Evolutionary conservation across 495 filamentous ascomycete genomes (phyloP).

Genomic region (Penicillium pancosmium): DNA sequence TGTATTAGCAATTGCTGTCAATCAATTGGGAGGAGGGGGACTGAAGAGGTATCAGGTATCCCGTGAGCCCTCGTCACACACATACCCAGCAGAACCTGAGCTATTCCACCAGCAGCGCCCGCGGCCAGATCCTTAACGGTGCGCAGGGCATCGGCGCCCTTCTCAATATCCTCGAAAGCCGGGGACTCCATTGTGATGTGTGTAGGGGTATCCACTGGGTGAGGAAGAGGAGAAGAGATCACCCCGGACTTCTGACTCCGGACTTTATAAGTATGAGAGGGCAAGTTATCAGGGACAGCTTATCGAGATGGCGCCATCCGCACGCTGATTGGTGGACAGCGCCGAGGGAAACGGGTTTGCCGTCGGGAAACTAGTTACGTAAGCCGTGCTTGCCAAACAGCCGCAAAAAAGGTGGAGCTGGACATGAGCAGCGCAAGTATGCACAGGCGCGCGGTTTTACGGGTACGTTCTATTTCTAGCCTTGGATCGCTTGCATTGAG

Average conservation of each 20-base stretch:
- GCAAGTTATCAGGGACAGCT: slow-evolving; percentile 28
- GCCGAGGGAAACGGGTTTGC: slow-evolving; percentile 38
- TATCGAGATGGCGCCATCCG: slow-evolving; percentile 31
- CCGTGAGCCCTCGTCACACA: slow-evolving; percentile 23
- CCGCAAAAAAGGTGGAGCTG: slow-evolving; percentile 28
- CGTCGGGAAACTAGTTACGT: slow-evolving; percentile 34
- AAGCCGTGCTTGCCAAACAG: slow-evolving; percentile 9
- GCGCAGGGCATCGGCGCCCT: slow-evolving; percentile 45
- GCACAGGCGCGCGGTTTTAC: slow-evolving; percentile 40
- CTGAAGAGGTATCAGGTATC: background rate
- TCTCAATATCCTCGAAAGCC: slow-evolving; percentile 40
- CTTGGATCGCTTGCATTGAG: background rate
- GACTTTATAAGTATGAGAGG: slow-evolving; percentile 14
- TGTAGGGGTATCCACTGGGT: slow-evolving; percentile 6
- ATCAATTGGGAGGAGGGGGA: background rate
- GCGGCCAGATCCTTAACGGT: slow-evolving; percentile 92
- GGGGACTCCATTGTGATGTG: slow-evolving; percentile 38
- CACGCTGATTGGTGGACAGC: slow-evolving; percentile 36
- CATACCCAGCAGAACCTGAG: slow-evolving; percentile 92
- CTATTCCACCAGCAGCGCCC: slow-evolving; percentile 88
- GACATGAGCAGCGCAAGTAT: slow-evolving; percentile 26
- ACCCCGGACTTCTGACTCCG: slow-evolving; percentile 18
- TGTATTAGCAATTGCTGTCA: slow-evolving; percentile 30
- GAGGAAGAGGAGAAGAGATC: slow-evolving; percentile 8
- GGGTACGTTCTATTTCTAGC: slow-evolving; percentile 29